A percentile compares a stretch with the other conserved stretches of the same genome.
Conservation (phyloP, 2,329 filamentous ascomycete genomes). For the Apiospora rasikravindrae region DNA sequence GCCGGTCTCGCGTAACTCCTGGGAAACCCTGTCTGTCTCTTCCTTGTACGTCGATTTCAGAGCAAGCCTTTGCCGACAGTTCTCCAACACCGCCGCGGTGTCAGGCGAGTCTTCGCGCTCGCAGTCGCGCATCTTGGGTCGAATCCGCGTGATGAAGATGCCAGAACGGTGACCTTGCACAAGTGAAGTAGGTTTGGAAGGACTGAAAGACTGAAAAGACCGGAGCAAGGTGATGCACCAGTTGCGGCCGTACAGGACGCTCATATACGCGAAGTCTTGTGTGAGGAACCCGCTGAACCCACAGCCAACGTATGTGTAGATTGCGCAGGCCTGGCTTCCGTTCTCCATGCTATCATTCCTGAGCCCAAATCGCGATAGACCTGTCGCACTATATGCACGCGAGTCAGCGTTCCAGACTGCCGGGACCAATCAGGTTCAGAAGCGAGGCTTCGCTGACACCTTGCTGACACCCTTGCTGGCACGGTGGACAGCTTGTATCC, state of each 20-base stretch:
- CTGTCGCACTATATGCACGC: neutral
- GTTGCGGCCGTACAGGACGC: neutral
- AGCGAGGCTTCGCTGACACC: neutral
- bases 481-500: neutral
- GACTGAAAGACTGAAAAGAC: neutral
- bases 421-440: neutral
- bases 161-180: too few species aligned
- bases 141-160: too few species aligned
- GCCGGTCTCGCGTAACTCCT: neutral
- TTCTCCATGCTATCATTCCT: neutral
- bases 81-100: neutral
- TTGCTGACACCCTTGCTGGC: neutral
- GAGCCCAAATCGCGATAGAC: neutral
- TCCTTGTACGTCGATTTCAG: neutral
- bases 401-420: neutral
- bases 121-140: neutral
- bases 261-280: neutral
- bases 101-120: neutral
- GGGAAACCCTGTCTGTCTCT: neutral
- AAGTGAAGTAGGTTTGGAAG: neutral
- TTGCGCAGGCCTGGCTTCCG: neutral
- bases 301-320: neutral
- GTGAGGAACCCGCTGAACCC: neutral
- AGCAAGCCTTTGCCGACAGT: neutral
- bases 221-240: neutral